Base-by-base conservation (phyloP, 225 moss, liverwort and hornwort genomes). In the Pseudoscleropodium purum region DNA sequence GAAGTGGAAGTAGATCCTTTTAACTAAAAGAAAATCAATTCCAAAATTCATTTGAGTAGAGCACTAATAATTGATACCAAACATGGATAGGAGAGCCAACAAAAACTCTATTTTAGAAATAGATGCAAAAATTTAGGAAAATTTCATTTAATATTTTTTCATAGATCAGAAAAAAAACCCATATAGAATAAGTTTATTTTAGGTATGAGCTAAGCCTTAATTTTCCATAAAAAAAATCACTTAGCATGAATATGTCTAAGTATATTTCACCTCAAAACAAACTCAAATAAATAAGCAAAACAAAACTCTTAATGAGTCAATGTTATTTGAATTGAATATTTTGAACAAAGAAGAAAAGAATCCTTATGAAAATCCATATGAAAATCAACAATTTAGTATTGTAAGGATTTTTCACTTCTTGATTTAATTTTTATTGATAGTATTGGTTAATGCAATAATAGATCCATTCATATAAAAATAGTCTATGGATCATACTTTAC, bases 291-390 rank as follows among this genome's bases (percentile, higher is more conserved):
- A 70, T 70, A 39, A 70, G 39, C 2, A 39, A 69, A 70, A 39
- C 25, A 24, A 69, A 12, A n/a, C 13, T n/a, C 13, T 69, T 13
- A 5, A n/a, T 13, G 13, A 69, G 24, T 13, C 13, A 69, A 0
- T 0, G 0, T 13, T 70, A 14, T 39, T 2, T 0, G 0, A 39
- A 39, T 0, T 24, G 7, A 70, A 39, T 1, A 7, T 39, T 69
- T 39, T 39, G 23, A 69, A 37, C 1, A 6, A 21, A n/a, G 13
- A 23, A 1, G n/a, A 13, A n/a, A 69, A 13, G 2, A n/a, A 69
- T n/a, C 13, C 2, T 34, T 24, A n/a, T n/a, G n/a, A n/a, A n/a
- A n/a, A n/a, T n/a, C n/a, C n/a, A n/a, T n/a, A n/a, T n/a, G n/a
- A n/a, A n/a, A n/a, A n/a, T n/a, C n/a, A n/a, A n/a, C n/a, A n/a